Percentiles rank a stretch among this genome's conserved stretches.
phyloP scores from a whole-genome alignment of 2,329 filamentous ascomycete genomes.

The Aspergillus carbonarius region DNA sequence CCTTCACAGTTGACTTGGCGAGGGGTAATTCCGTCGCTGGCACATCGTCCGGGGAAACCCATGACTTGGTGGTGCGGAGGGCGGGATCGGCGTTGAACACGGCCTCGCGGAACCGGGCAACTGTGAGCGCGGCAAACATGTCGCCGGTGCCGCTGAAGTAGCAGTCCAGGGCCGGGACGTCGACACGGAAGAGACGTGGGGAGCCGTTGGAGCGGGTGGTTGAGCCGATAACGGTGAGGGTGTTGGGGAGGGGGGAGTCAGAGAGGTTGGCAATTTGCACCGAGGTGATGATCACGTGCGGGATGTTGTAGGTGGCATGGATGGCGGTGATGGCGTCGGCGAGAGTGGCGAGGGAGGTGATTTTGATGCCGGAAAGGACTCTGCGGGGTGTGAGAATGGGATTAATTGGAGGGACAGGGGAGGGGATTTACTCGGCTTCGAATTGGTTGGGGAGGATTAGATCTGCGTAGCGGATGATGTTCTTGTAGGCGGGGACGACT shows the following conservation, averaged over 20 bases:
- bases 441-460: conserved; percentile 96
- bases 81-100: conserved; percentile 51
- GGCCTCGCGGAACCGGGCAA: conserved; percentile 83
- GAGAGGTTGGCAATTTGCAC: conserved; percentile 63
- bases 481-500: conserved; percentile 87
- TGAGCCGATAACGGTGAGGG: conserved; percentile 74
- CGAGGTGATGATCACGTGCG: conserved; percentile 91
- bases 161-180: conserved; percentile 82
- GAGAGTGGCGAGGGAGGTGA: conserved; percentile 71
- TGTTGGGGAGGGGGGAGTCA: conserved; percentile 42
- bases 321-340: conserved; percentile 72
- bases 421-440: conserved; percentile 76
- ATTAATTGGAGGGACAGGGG: too few species aligned
- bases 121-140: conserved; percentile 93
- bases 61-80: conserved; percentile 60
- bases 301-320: conserved; percentile 72
- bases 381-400: conserved; percentile 45
- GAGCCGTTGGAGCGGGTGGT: conserved; percentile 62
- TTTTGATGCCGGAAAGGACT: conserved; percentile 79
- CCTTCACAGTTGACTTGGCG: conserved; percentile 78
- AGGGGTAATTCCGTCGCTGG: conserved; percentile 71
- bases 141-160: conserved; percentile 97
- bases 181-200: conserved; percentile 83
- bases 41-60: conserved; percentile 75
- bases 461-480: conserved; percentile 76